Evolutionary conservation across 148 eudicot species (phyloP).

Genomic region (Amaranthus palmeri): DNA sequence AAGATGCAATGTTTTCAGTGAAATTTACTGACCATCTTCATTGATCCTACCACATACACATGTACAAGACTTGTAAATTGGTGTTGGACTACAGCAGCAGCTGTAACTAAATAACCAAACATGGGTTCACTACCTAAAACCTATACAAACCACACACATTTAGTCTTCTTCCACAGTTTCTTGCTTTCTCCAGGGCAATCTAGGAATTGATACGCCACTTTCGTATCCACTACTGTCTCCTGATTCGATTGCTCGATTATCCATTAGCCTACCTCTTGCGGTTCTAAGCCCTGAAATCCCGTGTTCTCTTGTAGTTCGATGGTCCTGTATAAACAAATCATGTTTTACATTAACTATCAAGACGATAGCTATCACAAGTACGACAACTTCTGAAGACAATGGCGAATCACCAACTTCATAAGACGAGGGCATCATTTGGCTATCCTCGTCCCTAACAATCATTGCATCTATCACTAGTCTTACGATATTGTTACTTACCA

Average conservation of each 20-base stretch:
- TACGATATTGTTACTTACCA: neutral
- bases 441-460: no score
- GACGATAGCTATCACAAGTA: no score
- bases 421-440: no score
- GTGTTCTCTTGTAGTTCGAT: constrained; percentile 42
- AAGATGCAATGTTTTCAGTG: no score
- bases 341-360: no score
- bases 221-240: constrained; percentile 89
- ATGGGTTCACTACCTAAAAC: neutral
- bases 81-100: neutral
- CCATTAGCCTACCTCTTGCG: constrained; percentile 37
- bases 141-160: constrained; percentile 4
- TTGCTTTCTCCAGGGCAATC: constrained; percentile 41
- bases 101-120: neutral
- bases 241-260: constrained; percentile 46
- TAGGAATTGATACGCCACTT: constrained; percentile 46
- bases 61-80: neutral
- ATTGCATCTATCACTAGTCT: no score
- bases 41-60: neutral
- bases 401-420: no score
- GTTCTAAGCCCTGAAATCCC: constrained; percentile 28
- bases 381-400: no score
- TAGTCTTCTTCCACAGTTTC: constrained; percentile 37
- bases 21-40: no score
- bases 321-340: constrained; percentile 40